phyloP scores from a whole-genome alignment of 1,139 yeast genomes.

The Magnusiomyces suaveolens region DNA sequence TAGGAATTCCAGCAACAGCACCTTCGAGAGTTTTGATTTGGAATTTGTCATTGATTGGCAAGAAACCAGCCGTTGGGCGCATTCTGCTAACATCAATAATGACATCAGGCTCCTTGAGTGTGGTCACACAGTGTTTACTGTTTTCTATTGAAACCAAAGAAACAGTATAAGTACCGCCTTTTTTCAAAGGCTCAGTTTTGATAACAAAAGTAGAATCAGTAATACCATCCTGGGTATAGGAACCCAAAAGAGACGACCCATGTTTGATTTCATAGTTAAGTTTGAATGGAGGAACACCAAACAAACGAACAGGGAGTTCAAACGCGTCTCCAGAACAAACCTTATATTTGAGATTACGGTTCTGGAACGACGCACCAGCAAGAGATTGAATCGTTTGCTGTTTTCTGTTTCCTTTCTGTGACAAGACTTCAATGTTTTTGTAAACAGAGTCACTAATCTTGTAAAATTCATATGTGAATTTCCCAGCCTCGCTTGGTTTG shows the following conservation, averaged over 20 bases:
- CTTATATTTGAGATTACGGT: slow-evolving; percentile 21
- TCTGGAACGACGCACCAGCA: slow-evolving; percentile 33
- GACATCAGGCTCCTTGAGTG: slow-evolving; percentile 50
- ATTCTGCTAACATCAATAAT: slow-evolving; percentile 56
- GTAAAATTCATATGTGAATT: slow-evolving; percentile 61
- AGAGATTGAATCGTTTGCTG: slow-evolving; percentile 32
- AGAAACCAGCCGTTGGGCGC: slow-evolving; percentile 48
- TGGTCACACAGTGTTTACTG: slow-evolving; percentile 62
- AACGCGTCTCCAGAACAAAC: slow-evolving; percentile 42
- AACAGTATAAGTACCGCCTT: slow-evolving; percentile 65
- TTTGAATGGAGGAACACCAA: slow-evolving; percentile 72
- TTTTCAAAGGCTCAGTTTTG: slow-evolving; percentile 43
- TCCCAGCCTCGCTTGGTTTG: slow-evolving; percentile 74
- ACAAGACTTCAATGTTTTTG: slow-evolving; percentile 23
- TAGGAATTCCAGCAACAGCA: slow-evolving; percentile 46
- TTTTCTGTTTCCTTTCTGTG: slow-evolving; percentile 14
- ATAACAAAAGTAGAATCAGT: slow-evolving; percentile 36
- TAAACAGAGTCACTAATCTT: slow-evolving; percentile 33
- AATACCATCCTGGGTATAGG: slow-evolving; percentile 40
- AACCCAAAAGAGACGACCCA: slow-evolving; percentile 39
- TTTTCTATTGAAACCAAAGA: slow-evolving; percentile 59
- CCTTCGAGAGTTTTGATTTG: slow-evolving; percentile 42
- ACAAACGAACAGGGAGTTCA: slow-evolving; percentile 47
- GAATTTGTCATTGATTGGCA: slow-evolving; percentile 31
- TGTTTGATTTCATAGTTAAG: slow-evolving; percentile 59